These are phyloP conservation scores for Coleophoma crateriformis DNA, from an alignment of 2,329 filamentous ascomycete species.

Conservation along the genomic window DNA sequence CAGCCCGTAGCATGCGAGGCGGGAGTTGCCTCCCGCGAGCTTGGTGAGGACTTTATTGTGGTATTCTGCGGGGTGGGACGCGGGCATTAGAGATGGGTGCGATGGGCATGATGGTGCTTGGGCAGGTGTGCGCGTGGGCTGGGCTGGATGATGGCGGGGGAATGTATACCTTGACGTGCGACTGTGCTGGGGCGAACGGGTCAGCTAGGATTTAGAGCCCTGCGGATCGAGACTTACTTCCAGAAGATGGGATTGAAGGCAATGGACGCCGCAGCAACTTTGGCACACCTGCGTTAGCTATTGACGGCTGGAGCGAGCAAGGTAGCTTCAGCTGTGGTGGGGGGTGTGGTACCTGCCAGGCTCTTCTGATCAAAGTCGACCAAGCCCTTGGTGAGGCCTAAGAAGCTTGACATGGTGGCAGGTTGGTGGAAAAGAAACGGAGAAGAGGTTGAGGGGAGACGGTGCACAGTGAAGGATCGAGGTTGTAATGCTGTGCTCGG, in stretches of 20 bases:
- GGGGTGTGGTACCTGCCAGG: constrained; percentile 47
- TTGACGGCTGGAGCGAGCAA: constrained; percentile 3
- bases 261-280: constrained; percentile 78
- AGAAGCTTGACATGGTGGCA: constrained; percentile 19
- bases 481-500: too few relatives aligned
- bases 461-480: too few relatives aligned
- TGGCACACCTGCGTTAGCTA: constrained; percentile 12
- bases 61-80: constrained; percentile 60
- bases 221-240: constrained; percentile 65
- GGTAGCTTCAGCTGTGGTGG: constrained; percentile 22
- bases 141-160: neutral
- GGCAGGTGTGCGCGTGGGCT: constrained; percentile 6
- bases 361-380: constrained; percentile 64
- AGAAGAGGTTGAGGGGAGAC: neutral
- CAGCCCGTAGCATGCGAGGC: constrained; percentile 82
- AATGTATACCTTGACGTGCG: constrained; percentile 66
- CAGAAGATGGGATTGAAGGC: constrained; percentile 98
- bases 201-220: neutral
- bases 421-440: neutral
- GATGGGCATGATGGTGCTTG: constrained; percentile 15
- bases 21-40: constrained; percentile 73
- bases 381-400: constrained; percentile 18
- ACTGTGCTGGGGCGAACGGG: constrained; percentile 54
- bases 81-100: constrained; percentile 3
- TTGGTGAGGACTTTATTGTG: constrained; percentile 84